A percentile compares a stretch with the other conserved stretches of the same genome.
phyloP scores from a whole-genome alignment of 2,329 filamentous ascomycete species.

The Pseudogymnoascus sp. region DNA sequence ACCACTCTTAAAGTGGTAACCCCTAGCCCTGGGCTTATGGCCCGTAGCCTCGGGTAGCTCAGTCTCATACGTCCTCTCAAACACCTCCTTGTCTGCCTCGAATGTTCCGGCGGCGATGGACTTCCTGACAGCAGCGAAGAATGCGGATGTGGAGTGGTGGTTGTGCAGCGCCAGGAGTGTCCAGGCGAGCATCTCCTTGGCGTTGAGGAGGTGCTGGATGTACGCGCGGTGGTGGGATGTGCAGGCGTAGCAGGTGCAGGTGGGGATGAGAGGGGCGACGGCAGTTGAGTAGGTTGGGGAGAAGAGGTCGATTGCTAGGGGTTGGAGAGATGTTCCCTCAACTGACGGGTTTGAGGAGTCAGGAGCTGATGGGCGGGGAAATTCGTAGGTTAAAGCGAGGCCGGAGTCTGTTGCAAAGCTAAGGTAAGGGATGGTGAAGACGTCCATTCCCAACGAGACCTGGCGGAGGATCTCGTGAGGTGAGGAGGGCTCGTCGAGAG shows the following conservation, averaged over 20 bases:
- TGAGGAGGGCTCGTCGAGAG: conserved; percentile 59
- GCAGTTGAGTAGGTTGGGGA: conserved; percentile 52
- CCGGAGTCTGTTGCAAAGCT: conserved; percentile 72
- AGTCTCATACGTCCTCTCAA: conserved; percentile 54
- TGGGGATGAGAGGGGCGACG: conserved; percentile 51
- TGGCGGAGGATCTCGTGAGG: conserved; percentile 75
- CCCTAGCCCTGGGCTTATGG: conserved; percentile 68
- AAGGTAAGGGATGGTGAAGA: conserved; percentile 72
- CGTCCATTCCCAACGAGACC: conserved; percentile 67
- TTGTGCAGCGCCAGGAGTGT: conserved; percentile 90
- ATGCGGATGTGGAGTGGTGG: conserved; percentile 60
- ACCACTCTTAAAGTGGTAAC: conserved; percentile 71
- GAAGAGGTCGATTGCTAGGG: conserved; percentile 78
- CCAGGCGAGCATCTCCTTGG: conserved; percentile 97
- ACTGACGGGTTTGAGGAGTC: background rate
- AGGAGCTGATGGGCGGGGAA: conserved; percentile 43
- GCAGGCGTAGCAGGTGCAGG: conserved; percentile 79
- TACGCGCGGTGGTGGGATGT: conserved; percentile 77
- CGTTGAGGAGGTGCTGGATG: conserved; percentile 75
- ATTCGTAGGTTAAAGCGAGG: conserved; percentile 72
- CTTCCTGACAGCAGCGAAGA: conserved; percentile 64
- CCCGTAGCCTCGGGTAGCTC: conserved; percentile 69
- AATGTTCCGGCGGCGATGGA: conserved; percentile 58
- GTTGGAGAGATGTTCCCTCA: conserved; percentile 24
- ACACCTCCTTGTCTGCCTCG: conserved; percentile 39